Evolutionary conservation across 192 early-diverging fungal genomes (phyloP).

Genomic region (Podila verticillata): DNA sequence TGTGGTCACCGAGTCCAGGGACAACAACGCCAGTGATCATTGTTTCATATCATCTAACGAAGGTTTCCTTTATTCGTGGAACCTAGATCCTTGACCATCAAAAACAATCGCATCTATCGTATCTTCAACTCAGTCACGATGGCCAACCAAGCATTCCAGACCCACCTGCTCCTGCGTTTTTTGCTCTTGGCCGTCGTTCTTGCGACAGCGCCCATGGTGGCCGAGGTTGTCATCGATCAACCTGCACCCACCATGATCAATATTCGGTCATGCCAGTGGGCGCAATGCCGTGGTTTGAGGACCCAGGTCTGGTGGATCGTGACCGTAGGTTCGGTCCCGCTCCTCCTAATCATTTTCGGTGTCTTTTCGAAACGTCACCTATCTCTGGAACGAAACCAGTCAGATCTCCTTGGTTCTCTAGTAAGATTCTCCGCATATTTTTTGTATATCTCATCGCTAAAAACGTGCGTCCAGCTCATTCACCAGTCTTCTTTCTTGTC

Average conservation of each 20-base stretch:
- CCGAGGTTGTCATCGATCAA: not conserved
- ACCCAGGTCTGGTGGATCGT: not conserved
- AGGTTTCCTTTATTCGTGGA: not conserved
- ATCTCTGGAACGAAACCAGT: constrained; percentile 37
- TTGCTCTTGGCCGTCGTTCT: not conserved
- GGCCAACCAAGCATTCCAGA: constrained; percentile 24
- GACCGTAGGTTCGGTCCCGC: not conserved
- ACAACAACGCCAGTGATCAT: not conserved
- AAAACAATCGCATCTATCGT: constrained; percentile 61
- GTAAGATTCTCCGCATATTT: constrained; percentile 13
- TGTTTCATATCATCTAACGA: not conserved
- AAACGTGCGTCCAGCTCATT: not conserved
- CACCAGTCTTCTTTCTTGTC: not conserved
- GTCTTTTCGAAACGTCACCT: constrained; percentile 21
- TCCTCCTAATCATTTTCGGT: constrained; percentile 19
- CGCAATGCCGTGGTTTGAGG: not conserved
- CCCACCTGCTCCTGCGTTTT: constrained; percentile 2
- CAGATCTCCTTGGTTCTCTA: constrained; percentile 22
- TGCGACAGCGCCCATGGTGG: not conserved
- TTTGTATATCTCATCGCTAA: not conserved
- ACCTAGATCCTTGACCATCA: constrained; percentile 55
- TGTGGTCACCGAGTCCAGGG: not conserved
- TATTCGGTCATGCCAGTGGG: constrained; percentile 8
- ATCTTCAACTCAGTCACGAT: constrained; percentile 56
- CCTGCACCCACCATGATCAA: not conserved